These are phyloP conservation scores for Talaromyces borbonicus DNA, from an alignment of 495 filamentous ascomycete genomes.

Conservation along the genomic window DNA sequence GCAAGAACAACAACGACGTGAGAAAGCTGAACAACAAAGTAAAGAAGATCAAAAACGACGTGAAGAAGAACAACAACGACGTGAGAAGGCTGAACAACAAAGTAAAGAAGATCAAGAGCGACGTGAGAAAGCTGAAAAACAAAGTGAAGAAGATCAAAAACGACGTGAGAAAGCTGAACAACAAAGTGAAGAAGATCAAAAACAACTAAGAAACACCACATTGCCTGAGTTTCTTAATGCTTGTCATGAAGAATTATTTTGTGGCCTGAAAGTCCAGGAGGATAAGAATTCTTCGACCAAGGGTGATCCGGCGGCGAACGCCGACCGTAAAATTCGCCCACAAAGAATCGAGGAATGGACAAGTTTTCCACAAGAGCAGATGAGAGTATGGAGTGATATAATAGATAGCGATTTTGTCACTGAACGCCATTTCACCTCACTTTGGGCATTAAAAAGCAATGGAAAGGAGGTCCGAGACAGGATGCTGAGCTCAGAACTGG, in stretches of 20 bases:
- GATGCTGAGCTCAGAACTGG: slow-evolving; percentile 8
- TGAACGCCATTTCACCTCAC: slow-evolving; percentile 10
- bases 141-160: neutral
- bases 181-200: neutral
- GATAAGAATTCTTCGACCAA: slow-evolving; percentile 8
- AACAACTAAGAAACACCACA: slow-evolving; percentile 9
- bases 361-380: slow-evolving; percentile 7
- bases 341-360: slow-evolving; percentile 8
- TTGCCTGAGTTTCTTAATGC: slow-evolving; percentile 9
- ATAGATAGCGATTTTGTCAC: slow-evolving; percentile 5
- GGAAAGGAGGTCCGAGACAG: slow-evolving; percentile 6
- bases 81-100: neutral
- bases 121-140: neutral
- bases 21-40: slow-evolving; percentile 9
- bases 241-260: slow-evolving; percentile 8
- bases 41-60: neutral
- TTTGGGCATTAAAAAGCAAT: slow-evolving; percentile 7
- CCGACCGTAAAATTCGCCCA: slow-evolving; percentile 7
- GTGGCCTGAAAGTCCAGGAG: slow-evolving; percentile 4
- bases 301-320: slow-evolving; percentile 8
- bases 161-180: slow-evolving; percentile 4
- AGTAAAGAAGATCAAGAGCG: neutral
- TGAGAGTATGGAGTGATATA: slow-evolving; percentile 8
- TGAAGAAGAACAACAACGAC: neutral
- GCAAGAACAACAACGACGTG: neutral